phyloP scores from a whole-genome alignment of 257 asterid genomes.

The Rehmannia glutinosa region DNA sequence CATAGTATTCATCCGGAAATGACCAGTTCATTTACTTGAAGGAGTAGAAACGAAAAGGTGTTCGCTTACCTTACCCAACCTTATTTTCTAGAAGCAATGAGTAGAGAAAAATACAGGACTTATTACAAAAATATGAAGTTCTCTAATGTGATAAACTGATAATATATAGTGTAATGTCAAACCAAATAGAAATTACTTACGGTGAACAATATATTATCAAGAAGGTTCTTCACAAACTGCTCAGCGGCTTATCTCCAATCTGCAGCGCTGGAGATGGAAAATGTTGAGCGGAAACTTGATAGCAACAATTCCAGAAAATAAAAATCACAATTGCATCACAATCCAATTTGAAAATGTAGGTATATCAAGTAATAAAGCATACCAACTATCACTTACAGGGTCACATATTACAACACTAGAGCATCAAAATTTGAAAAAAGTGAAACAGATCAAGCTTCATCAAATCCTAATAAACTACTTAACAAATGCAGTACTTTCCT shows the following conservation, averaged over 20 bases:
- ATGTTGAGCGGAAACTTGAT: conserved; percentile 12
- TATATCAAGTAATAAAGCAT: background rate
- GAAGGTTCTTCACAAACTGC: conserved; percentile 80
- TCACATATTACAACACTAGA: too few relatives aligned
- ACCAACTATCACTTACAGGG: background rate
- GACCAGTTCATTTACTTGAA: background rate
- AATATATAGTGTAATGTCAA: background rate
- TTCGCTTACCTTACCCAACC: conserved; percentile 3
- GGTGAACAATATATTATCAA: conserved; percentile 80
- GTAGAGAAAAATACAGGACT: background rate
- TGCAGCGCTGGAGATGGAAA: conserved; percentile 50
- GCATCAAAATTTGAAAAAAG: too few relatives aligned
- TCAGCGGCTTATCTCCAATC: conserved; percentile 94
- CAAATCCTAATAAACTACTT: too few relatives aligned
- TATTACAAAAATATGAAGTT: background rate
- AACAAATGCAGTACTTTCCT: too few relatives aligned
- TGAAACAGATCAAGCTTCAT: too few relatives aligned
- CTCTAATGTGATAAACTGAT: background rate
- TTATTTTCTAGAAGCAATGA: background rate
- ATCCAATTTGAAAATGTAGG: background rate
- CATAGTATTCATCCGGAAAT: background rate
- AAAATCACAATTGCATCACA: background rate
- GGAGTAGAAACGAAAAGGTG: too few relatives aligned
- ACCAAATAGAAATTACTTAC: conserved; percentile 48
- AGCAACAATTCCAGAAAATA: background rate